Evolutionary conservation across 805 yeast species (phyloP).

Genomic region (Myxozyma melibiosi): DNA sequence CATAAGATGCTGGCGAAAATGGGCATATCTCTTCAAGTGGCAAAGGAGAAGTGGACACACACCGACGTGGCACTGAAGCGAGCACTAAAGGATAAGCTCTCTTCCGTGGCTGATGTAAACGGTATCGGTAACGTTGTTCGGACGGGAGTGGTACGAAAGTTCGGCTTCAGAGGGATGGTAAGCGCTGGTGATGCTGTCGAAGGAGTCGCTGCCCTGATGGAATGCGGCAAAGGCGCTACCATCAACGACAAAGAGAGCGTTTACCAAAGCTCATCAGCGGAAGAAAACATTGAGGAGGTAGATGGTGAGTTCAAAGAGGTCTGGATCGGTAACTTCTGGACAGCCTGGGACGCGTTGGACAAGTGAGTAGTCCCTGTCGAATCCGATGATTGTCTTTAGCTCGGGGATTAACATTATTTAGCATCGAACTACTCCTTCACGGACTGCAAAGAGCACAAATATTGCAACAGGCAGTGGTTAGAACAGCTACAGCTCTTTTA

Average conservation of each 20-base stretch:
- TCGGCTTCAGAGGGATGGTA: slow-evolving; percentile 83
- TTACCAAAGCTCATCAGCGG: slow-evolving; percentile 14
- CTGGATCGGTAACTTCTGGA: slow-evolving; percentile 78
- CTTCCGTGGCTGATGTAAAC: slow-evolving; percentile 67
- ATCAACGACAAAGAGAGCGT: slow-evolving; percentile 38
- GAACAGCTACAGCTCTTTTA: slow-evolving; percentile 85
- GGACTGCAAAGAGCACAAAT: slow-evolving; percentile 85
- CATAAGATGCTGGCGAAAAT: slow-evolving; percentile 93
- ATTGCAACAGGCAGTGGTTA: slow-evolving; percentile 79
- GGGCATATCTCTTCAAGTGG: slow-evolving; percentile 90
- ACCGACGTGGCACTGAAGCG: slow-evolving; percentile 80
- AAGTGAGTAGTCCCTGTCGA: slow-evolving; percentile 26
- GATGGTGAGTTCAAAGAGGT: slow-evolving; percentile 38
- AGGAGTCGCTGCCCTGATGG: slow-evolving; percentile 80
- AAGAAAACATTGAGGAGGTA: slow-evolving; percentile 2
- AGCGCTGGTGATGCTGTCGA: slow-evolving; percentile 95
- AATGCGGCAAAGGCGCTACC: slow-evolving; percentile 42
- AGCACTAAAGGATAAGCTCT: slow-evolving; percentile 67
- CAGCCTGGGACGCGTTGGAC: slow-evolving; percentile 65
- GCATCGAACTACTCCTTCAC: slow-evolving; percentile 55
- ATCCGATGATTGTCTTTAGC: background rate
- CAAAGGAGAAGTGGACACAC: slow-evolving; percentile 90
- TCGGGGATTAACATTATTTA: background rate
- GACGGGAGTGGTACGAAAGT: slow-evolving; percentile 83
- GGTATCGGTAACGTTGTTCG: slow-evolving; percentile 81